Percentiles rank a stretch among this genome's conserved stretches.
Conservation (phyloP, 139 green algal species). For the Coelastrella sp. region DNA sequence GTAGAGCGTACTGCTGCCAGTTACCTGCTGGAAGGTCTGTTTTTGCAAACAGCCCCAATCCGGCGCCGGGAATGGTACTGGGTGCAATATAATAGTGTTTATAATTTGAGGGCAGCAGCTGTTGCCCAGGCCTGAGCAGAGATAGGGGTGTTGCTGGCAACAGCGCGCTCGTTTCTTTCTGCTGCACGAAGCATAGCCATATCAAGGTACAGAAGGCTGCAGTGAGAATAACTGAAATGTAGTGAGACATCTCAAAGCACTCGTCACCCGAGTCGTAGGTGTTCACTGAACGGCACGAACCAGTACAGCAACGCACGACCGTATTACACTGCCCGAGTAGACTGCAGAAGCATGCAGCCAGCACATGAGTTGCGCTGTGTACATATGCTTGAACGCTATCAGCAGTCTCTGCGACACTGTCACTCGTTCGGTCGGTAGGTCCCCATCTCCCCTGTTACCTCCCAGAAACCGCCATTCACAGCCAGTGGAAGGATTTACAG, state of each 20-base stretch:
- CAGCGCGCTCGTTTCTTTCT: not conserved
- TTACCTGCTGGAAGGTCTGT: not conserved
- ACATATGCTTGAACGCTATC: too few relatives aligned
- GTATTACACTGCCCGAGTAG: not conserved
- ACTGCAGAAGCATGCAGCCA: too few relatives aligned
- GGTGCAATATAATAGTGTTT: conserved; percentile 18
- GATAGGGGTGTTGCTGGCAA: not conserved
- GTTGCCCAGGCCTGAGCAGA: not conserved
- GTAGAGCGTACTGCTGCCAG: not conserved
- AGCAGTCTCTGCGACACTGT: too few relatives aligned
- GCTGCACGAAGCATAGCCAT: not conserved
- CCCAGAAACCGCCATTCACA: too few relatives aligned
- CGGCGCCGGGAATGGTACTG: not conserved
- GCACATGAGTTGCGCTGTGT: too few relatives aligned
- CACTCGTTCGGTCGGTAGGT: too few relatives aligned
- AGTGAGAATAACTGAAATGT: not conserved
- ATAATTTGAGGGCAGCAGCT: not conserved
- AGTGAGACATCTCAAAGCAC: not conserved
- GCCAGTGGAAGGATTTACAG: too few relatives aligned
- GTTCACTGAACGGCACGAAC: too few relatives aligned
- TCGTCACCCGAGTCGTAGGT: not conserved
- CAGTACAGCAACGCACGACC: not conserved
- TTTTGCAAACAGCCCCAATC: not conserved
- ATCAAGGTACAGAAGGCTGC: not conserved
- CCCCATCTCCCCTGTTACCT: too few relatives aligned